Percentiles rank a stretch among this genome's conserved stretches.
Conservation (phyloP, 169 alveolate genomes). For the Cryptosporidium canis region DNA sequence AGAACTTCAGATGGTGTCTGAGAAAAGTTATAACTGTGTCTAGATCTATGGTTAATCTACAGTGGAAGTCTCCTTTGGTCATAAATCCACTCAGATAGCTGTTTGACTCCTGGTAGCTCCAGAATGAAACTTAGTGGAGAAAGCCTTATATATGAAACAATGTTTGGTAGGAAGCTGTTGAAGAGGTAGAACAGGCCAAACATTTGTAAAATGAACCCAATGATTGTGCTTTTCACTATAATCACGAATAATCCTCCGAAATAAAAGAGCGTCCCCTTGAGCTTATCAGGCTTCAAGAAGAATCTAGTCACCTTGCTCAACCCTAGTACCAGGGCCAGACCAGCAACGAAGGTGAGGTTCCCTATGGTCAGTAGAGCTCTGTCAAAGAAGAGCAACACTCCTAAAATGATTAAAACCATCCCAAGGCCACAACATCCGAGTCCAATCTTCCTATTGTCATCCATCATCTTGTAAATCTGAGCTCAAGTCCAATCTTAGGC, state of each 20-base stretch:
- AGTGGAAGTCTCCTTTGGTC: conserved; percentile 72
- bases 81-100: conserved; percentile 67
- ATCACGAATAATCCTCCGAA: conserved; percentile 61
- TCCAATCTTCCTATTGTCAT: conserved; percentile 60
- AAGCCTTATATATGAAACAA: conserved; percentile 71
- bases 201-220: conserved; percentile 61
- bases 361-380: conserved; percentile 60
- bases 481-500: background rate
- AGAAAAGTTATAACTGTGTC: background rate
- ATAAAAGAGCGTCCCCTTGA: conserved; percentile 62
- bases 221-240: conserved; percentile 64
- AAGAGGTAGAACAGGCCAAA: conserved; percentile 60
- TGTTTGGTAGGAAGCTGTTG: conserved; percentile 58
- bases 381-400: conserved; percentile 53
- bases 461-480: too few relatives aligned
- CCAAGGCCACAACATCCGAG: conserved; percentile 71
- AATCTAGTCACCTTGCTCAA: conserved; percentile 62
- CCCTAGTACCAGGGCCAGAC: conserved; percentile 38
- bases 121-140: conserved; percentile 68
- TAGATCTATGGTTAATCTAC: background rate
- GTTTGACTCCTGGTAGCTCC: conserved; percentile 68
- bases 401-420: conserved; percentile 45
- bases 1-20: background rate
- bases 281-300: conserved; percentile 59
- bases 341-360: conserved; percentile 62